Conservation (phyloP, 306 rosid genomes). For the Aeschynomene evenia region DNA sequence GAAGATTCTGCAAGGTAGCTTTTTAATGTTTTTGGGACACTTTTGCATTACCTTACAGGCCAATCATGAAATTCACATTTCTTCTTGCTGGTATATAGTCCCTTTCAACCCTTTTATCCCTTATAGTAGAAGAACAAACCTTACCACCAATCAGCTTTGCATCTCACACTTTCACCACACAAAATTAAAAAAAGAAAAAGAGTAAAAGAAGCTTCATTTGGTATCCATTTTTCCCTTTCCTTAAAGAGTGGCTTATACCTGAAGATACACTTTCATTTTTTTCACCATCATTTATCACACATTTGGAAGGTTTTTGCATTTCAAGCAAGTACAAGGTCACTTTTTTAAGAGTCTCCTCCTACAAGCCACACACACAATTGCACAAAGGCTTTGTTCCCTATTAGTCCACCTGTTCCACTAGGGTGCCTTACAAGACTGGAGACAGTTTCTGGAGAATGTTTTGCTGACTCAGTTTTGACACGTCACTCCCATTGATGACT, state of each 20-base stretch:
- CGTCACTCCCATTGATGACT: constrained; percentile 1
- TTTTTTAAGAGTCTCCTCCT: constrained; percentile 40
- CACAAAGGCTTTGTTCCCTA: constrained; percentile 34
- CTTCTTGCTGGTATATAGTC: constrained; percentile 59
- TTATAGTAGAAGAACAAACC: constrained; percentile 53
- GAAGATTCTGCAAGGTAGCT: constrained; percentile 47
- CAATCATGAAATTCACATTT: constrained; percentile 55
- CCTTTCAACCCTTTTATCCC: constrained; percentile 51
- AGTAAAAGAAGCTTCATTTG: neutral
- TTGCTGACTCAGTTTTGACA: constrained; percentile 35
- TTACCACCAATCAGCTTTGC: constrained; percentile 70
- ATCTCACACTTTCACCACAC: constrained; percentile 48
- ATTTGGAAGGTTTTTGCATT: constrained; percentile 40
- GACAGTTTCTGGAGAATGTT: constrained; percentile 7
- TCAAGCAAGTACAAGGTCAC: constrained; percentile 43
- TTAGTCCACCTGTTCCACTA: constrained; percentile 50
- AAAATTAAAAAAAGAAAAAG: neutral
- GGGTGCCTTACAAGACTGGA: constrained; percentile 81
- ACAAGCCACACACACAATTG: constrained; percentile 34
- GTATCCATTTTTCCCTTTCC: constrained; percentile 9
- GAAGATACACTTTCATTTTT: constrained; percentile 27
- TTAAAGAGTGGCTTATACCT: constrained; percentile 27
- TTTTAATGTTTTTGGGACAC: constrained; percentile 38
- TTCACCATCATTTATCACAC: constrained; percentile 11
- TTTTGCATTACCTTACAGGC: constrained; percentile 44